Evolutionary conservation across 2,329 filamentous ascomycete species (phyloP), one percentile per base, ranked within the genome.

Genomic region (Aspergillus fumigatus): DNA sequence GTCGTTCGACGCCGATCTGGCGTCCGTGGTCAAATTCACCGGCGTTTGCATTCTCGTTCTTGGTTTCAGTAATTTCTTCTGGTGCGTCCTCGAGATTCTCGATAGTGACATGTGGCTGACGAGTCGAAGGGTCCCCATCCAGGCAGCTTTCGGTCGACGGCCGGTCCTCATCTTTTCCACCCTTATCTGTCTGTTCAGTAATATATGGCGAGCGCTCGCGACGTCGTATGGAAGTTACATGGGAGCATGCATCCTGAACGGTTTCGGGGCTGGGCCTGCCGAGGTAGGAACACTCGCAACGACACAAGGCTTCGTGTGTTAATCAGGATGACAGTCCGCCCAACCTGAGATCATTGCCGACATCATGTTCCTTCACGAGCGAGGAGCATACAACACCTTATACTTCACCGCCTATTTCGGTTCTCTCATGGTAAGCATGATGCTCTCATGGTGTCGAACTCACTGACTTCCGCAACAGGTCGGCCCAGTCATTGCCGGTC

Each of bases 401-500:
- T 88, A 87, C 66, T 87, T 85, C 73, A 80, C 80, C 0, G 75
- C 80, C 11, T 87, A 87, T 67, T 86, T 87, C 75, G 84, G 83
- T 2, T 80, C 80, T 10, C 72, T 87, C 25, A 86, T 85, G 82
- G 79, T 83, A 38, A 7, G 32, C 14, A 17, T 26, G 25, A 26
- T 26, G 25, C 25, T 26, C 25, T 26, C 25, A 26, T 26, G 25
- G 25, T 26, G 1, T 32, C 29, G 10, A 32, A 32, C 29, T 32
- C 29, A 32, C 29, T 32, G 32, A 38, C 32, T 38, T 17, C 14
- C n/a, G n/a, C 14, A 7, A 17, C n/a, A 38, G 32, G 32, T 38
- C 52, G 81, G 77, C 3, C 82, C 82, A 2, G 86, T 86, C 56
- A 77, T 86, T 50, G 75, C 82, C 1, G 85, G 85, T 1, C 72